These are phyloP conservation scores for Tricholoma saponaceum DNA, from an alignment of 768 basidiomycete species.

Conservation along the genomic window DNA sequence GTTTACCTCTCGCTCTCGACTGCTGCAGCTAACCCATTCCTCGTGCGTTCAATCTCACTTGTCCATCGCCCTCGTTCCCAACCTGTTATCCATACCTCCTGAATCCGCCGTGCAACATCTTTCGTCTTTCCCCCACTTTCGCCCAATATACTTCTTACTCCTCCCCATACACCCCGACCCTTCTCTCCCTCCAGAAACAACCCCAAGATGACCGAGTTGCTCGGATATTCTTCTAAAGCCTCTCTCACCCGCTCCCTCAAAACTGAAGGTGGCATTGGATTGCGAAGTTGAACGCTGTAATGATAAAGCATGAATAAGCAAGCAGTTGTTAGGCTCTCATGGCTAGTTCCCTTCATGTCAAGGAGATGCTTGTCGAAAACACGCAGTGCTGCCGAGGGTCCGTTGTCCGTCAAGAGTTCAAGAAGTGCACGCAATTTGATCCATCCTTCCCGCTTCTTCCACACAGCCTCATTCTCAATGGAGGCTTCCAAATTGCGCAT, in stretches of 20 bases:
- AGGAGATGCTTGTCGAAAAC: constrained; percentile 36
- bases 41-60: constrained; percentile 64
- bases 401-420: constrained; percentile 51
- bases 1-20: constrained; percentile 67
- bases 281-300: constrained; percentile 49
- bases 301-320: constrained; percentile 59
- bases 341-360: constrained; percentile 20
- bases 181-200: constrained; percentile 75
- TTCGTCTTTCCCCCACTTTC: constrained; percentile 47
- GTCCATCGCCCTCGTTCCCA: constrained; percentile 76
- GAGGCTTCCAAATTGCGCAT: constrained; percentile 60
- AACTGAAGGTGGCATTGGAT: constrained; percentile 52
- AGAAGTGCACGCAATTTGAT: constrained; percentile 60
- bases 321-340: constrained; percentile 57
- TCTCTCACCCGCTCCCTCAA: constrained; percentile 52
- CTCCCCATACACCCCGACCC: constrained; percentile 77
- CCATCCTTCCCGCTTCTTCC: constrained; percentile 66
- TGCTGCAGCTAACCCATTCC: constrained; percentile 58
- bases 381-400: constrained; percentile 33
- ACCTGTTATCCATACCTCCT: constrained; percentile 77
- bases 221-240: constrained; percentile 58
- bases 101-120: constrained; percentile 51
- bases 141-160: constrained; percentile 54
- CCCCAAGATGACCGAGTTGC: constrained; percentile 68
- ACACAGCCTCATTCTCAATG: constrained; percentile 24